Conservation (phyloP, 176 grass and related monocot genomes). For the Phoenix roebelenii region DNA sequence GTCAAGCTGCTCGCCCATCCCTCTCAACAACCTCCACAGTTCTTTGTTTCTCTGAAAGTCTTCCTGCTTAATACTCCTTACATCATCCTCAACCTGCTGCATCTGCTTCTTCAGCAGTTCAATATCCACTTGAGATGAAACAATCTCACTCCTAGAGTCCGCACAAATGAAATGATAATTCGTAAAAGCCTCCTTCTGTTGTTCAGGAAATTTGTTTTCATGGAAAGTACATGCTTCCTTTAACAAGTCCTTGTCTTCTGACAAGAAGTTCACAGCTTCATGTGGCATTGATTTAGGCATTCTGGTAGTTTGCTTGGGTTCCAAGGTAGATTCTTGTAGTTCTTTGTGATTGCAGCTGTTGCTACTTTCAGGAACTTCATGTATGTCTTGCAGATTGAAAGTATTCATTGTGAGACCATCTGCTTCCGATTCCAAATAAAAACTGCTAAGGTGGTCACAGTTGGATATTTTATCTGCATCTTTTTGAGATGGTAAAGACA, state of each 20-base stretch:
- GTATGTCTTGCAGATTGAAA: conserved; percentile 4
- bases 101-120: conserved; percentile 13
- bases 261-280: not conserved
- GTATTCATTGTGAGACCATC: not conserved
- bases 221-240: not conserved
- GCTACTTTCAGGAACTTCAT: conserved; percentile 18
- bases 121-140: conserved; percentile 2
- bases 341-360: not conserved
- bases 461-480: conserved; percentile 4
- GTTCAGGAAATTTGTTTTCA: not conserved
- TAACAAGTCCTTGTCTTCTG: not conserved
- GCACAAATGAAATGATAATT: not conserved
- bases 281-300: not conserved
- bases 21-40: conserved; percentile 15
- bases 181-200: not conserved
- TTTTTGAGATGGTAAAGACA: conserved; percentile 8
- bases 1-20: conserved; percentile 23
- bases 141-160: not conserved
- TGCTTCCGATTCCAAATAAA: conserved; percentile 9
- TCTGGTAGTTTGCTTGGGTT: not conserved
- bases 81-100: conserved; percentile 23
- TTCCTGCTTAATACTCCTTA: conserved; percentile 12
- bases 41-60: conserved; percentile 12
- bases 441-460: conserved; percentile 1
- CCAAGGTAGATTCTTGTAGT: conserved; percentile 7